Evolutionary conservation across 306 rosid genomes (phyloP).

Genomic region (Trichosanthes cucumerina): DNA sequence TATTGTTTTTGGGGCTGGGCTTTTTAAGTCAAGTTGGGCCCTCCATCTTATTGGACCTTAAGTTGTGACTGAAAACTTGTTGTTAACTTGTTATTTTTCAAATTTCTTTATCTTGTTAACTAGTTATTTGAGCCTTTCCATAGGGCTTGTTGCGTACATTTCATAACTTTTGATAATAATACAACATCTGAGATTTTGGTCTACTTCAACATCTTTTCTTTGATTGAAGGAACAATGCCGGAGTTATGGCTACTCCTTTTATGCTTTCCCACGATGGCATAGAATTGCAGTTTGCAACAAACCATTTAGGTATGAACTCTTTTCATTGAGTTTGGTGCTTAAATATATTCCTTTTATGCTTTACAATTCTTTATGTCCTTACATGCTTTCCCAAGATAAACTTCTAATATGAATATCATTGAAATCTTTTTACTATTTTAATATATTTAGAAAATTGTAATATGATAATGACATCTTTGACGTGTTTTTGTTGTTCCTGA

Average conservation of each 20-base stretch:
- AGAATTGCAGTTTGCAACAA: constrained; percentile 74
- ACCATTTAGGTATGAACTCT: constrained; percentile 49
- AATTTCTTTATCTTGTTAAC: not conserved
- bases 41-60: not conserved
- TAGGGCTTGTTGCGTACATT: not conserved
- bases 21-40: not conserved
- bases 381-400: not conserved
- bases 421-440: not conserved
- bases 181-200: not conserved
- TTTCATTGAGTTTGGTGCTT: not conserved
- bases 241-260: constrained; percentile 68
- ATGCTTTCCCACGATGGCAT: constrained; percentile 56
- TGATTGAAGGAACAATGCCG: constrained; percentile 74
- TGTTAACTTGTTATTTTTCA: not conserved
- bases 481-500: not conserved
- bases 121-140: not conserved
- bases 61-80: not conserved
- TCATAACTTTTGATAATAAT: not conserved
- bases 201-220: not conserved
- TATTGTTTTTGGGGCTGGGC: not conserved
- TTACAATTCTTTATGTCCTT: not conserved
- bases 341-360: not conserved
- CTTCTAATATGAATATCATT: not conserved
- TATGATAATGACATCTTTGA: not conserved
- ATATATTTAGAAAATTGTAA: not conserved